Base-by-base conservation (phyloP, 1,284 basidiomycete species). In the Flammula alnicola region DNA sequence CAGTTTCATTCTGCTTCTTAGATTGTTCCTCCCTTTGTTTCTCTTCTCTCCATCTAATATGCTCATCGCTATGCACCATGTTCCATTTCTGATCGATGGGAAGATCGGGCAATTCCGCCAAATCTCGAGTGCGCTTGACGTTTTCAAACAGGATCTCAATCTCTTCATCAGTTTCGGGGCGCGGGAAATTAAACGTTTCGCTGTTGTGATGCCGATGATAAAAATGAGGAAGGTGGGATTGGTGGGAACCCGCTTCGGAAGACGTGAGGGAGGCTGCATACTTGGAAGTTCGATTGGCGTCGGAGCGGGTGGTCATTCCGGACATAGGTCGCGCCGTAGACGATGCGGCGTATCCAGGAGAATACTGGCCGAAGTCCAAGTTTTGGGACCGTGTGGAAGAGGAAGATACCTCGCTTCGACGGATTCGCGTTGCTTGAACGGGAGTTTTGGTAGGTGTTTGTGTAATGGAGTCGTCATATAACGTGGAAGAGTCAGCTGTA, bases 1-100 rank as follows among this genome's bases (percentile, higher is more conserved):
- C 83, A 3, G 74, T 62, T 49, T 87, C 83, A 16, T 67, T 69
- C 59, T 84, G 81, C 63, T 77, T 84, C 59, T 77, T 80, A 31
- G 75, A 75, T 61, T 80, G 78, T 57, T 86, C 81, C 57, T 83
- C 80, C 56, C 79, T 74, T 42, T 70, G 75, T 58, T 76, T 80
- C 58, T 84, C 84, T 43, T 88, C 84, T 60, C 83, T 86, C 84
- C 87, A 93, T 33, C 89, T 83, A 49, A 89, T 79, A 47, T 89
- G 86, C 61, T 90, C 88, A 60, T 93, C 89, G 57, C 86, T 93
- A 66, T 90, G 84, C 8, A 98, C 90, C 63, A 98, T 84, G 55
- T 80, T 79, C 95, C 95, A 98, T 70, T 98, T 98, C 66, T 93
- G 93, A 42, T 95, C 90, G 23, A 89, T 78, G 1, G 83, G 65